Conservation (phyloP, 2,329 filamentous ascomycete species). For the Coniochaeta prunicola region DNA sequence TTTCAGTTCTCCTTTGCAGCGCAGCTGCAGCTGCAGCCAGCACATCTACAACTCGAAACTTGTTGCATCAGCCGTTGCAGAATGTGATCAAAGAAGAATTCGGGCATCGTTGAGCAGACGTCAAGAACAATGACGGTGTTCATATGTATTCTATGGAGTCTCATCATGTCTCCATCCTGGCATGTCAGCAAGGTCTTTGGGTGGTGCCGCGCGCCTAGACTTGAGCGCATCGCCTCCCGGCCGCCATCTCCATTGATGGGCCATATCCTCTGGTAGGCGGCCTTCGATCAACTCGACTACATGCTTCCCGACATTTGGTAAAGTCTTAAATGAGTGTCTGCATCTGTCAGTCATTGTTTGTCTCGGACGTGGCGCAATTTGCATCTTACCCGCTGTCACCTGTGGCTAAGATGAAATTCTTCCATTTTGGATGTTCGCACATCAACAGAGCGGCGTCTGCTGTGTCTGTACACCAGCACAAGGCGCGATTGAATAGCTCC, state of each 20-base stretch:
- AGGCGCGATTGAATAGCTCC: slow-evolving; percentile 20
- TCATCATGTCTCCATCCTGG: slow-evolving; percentile 29
- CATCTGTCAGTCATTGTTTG: slow-evolving; percentile 4
- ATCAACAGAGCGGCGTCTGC: slow-evolving; percentile 24
- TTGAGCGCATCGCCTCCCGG: slow-evolving; percentile 35
- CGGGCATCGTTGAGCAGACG: no score
- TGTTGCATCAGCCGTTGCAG: no score
- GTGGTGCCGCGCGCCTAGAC: slow-evolving; percentile 29
- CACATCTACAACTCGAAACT: no score
- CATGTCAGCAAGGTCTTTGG: slow-evolving; percentile 37
- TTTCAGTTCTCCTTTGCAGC: no score
- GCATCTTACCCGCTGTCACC: slow-evolving; percentile 35
- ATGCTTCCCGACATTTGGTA: slow-evolving; percentile 38
- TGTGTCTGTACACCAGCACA: slow-evolving; percentile 28
- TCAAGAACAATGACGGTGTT: no score
- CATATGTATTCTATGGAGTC: not conserved
- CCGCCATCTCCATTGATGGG: slow-evolving; percentile 35
- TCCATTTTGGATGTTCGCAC: slow-evolving; percentile 30
- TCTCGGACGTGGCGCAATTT: not conserved
- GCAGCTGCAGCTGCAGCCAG: no score
- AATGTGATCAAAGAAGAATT: no score
- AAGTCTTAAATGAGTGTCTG: slow-evolving; percentile 36
- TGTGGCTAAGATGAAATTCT: slow-evolving; percentile 36
- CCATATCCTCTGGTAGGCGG: slow-evolving; percentile 27
- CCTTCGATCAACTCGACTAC: slow-evolving; percentile 37